phyloP scores from a whole-genome alignment of 345 rosid species.

The Sonneratia alba region DNA sequence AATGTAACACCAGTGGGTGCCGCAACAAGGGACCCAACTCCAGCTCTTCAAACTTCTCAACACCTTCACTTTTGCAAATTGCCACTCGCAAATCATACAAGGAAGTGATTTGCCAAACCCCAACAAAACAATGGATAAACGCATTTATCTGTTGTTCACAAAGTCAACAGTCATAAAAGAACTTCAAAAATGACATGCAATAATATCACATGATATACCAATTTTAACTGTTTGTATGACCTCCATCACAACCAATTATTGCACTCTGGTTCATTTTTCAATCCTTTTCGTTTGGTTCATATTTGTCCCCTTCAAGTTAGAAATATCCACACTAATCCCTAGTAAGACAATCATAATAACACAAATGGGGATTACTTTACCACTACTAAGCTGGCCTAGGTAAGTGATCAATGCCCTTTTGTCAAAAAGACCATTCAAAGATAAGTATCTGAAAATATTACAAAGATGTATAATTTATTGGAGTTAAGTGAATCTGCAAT shows the following conservation, averaged over 20 bases:
- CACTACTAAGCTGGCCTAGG: neutral
- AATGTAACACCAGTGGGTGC: slow-evolving; percentile 62
- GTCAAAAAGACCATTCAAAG: too few species aligned
- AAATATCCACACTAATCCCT: neutral
- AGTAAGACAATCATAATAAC: neutral
- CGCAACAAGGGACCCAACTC: slow-evolving; percentile 65
- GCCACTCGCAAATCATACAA: slow-evolving; percentile 76
- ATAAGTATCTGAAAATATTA: too few species aligned
- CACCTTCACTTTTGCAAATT: slow-evolving; percentile 61
- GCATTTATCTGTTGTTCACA: slow-evolving; percentile 55
- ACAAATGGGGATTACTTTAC: neutral
- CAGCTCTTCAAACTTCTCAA: slow-evolving; percentile 57
- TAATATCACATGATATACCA: neutral
- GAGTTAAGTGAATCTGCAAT: too few species aligned
- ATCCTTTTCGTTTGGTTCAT: neutral
- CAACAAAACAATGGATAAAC: slow-evolving; percentile 81
- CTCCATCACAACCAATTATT: neutral
- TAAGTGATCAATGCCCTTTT: neutral
- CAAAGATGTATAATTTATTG: too few species aligned
- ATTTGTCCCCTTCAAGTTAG: neutral
- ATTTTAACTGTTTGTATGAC: neutral
- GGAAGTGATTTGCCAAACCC: slow-evolving; percentile 55
- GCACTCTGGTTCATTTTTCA: neutral
- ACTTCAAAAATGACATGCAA: neutral
- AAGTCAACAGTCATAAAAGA: neutral